Base-by-base conservation (phyloP, 129 eudicot genomes). In the Lactuca saligna region DNA sequence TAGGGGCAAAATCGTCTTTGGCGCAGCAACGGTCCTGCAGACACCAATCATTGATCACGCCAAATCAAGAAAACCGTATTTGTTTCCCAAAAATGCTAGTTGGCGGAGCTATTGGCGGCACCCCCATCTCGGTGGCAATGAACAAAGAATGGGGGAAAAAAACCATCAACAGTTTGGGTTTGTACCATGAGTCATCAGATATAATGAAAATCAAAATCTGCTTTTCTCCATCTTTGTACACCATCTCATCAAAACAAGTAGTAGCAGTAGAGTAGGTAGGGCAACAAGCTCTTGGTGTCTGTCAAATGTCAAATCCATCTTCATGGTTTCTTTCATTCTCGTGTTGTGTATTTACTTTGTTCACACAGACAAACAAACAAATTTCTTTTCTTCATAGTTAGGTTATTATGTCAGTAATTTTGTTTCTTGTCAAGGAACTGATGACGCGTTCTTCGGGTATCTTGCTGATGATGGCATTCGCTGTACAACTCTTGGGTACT, bases 401-500 rank as follows among this genome's bases (percentile, higher is more conserved):
- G 71, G 54, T 63, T 20, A 20, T 20, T 17, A 53, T 41, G 59
- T 69, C 63, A 49, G 41, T 69, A 39, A 66, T 15, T 37, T 44
- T 15, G 74, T 68, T 73, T 54, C 25, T 38, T 49, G 61, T 83
- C 79, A 91, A 17, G 87, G 97, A 62, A 91, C 79, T 6, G 95
- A 87, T 46, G 92, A 91, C 11, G 85, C 79, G 69, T 82, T 87
- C 69, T 79, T 85, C 13, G 90, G 77, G 73, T 81, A 91, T 83
- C 97, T 88, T n/a, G 80, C 81, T 37, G 92, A 83, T 32, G 90
- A 81, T 54, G 89, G 90, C 74, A 82, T 60, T 49, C 91, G 84
- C 56, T 83, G 95, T 66, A 80, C 6, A 66, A 63, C 80, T 62
- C 92, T 74, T 4, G 90, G 70, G 65, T 75, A 85, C n/a, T 91